phyloP scores from a whole-genome alignment of 306 rosid genomes.

The Cicer arietinum region DNA sequence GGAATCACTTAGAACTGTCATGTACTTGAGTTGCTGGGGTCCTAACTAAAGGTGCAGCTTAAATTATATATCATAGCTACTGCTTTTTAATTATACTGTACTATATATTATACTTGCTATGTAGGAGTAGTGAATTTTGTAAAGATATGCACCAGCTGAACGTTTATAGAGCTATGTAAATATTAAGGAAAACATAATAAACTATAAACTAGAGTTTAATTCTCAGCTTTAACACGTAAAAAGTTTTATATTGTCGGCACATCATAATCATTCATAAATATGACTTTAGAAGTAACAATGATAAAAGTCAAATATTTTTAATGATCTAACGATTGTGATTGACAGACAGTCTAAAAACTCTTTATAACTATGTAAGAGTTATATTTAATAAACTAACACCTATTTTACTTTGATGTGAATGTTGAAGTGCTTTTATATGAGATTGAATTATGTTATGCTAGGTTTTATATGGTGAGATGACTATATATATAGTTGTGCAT shows the following conservation, averaged over 20 bases:
- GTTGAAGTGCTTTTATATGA: not conserved
- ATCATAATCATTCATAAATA: too few relatives aligned
- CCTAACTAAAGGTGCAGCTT: conserved; percentile 34
- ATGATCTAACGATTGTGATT: too few relatives aligned
- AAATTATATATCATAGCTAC: not conserved
- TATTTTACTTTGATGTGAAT: conserved; percentile 9
- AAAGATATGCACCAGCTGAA: conserved; percentile 16
- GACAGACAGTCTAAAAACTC: too few relatives aligned
- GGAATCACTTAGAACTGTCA: conserved; percentile 67
- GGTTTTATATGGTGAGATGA: not conserved
- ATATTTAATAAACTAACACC: not conserved
- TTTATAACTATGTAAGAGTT: too few relatives aligned
- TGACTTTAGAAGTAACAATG: too few relatives aligned
- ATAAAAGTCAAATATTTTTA: too few relatives aligned
- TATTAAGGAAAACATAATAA: not conserved
- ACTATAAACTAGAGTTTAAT: too few relatives aligned
- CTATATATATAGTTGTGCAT: not conserved
- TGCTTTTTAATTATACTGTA: not conserved
- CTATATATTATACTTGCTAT: not conserved
- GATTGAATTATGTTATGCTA: not conserved
- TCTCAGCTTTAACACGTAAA: too few relatives aligned
- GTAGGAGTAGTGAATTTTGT: conserved; percentile 7
- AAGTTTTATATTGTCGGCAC: too few relatives aligned
- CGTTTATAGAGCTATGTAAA: conserved; percentile 35
- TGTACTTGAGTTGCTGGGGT: conserved; percentile 73